Base-by-base conservation (phyloP, 2,329 filamentous ascomycete species). In the Hypomyces perniciosus region DNA sequence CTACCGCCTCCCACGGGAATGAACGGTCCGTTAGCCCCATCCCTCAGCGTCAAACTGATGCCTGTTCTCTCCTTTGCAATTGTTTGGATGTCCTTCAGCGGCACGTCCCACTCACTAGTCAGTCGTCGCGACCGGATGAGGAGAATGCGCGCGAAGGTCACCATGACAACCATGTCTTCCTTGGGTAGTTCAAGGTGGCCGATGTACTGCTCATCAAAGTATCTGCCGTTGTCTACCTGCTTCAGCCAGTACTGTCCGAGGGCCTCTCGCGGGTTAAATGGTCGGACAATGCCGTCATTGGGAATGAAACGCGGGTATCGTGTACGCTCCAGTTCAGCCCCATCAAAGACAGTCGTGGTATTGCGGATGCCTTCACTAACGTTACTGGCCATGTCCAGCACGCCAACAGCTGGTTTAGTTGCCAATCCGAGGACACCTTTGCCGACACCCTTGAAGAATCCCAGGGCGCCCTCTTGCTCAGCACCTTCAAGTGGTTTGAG, bases 181-280 rank as follows among this genome's bases (percentile, higher is more conserved):
- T 85, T 83, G 8, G 90, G 88, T 28, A 99, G 80, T 69, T 99
- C 92, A 4, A 99, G 77, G 65, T 99, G 95, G 4, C 91, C 95
- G 67, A 99, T 93, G 72, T 99, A 99, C 65, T 90, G 81, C 69
- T 99, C 93, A 71, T 95, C 86, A 79, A 99, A 99, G 76, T 92
- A 97, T 68, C 91, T 93, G 55, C 93, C 93, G 57, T 96, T 93
- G 70, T 99, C 93, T 8, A 95, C 84, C 53, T 96, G 95, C 77
- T 99, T 99, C 57, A 99, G 84, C 95, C 93, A 99, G 75, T 90
- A 96, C 68, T 99, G 93, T 1, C 93, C 93, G 3, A 99, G 83
- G 0, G 93, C 91, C 74, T 99, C 93, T 43, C 93, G 88, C 65
- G 95, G 88, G 50, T 85, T 91, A 75, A 96, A 99, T 0, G 93